Evolutionary conservation across 805 yeast species (phyloP).

Genomic region (Saturnispora ahearnii): DNA sequence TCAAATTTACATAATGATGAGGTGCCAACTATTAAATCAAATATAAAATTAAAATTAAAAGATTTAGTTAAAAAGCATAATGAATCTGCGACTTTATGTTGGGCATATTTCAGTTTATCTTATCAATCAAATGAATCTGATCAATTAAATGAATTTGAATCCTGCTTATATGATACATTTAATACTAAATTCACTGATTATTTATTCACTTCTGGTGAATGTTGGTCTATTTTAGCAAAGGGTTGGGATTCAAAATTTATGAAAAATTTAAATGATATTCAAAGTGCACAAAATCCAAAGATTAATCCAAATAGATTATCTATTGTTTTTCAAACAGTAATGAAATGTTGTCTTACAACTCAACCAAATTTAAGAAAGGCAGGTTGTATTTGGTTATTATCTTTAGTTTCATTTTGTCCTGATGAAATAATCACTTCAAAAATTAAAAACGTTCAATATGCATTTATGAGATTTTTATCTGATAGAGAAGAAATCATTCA

Average conservation of each 20-base stretch:
- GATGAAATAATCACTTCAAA: conserved; percentile 32
- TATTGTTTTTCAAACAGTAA: conserved; percentile 38
- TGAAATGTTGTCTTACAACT: conserved; percentile 48
- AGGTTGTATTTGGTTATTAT: conserved; percentile 78
- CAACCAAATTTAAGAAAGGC: conserved; percentile 70
- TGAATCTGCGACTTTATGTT: conserved; percentile 49
- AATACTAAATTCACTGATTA: conserved; percentile 65
- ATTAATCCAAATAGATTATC: conserved; percentile 14
- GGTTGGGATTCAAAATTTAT: conserved; percentile 68
- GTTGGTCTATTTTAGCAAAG: conserved; percentile 56
- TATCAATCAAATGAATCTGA: background rate
- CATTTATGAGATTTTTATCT: conserved; percentile 70
- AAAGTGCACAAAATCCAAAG: conserved; percentile 40
- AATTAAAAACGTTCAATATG: conserved; percentile 56
- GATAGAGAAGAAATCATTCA: conserved; percentile 84
- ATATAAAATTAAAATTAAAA: conserved; percentile 25
- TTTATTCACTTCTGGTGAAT: conserved; percentile 76
- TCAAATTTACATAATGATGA: conserved; percentile 12
- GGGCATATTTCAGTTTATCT: conserved; percentile 46
- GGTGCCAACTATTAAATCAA: conserved; percentile 16
- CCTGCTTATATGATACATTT: conserved; percentile 47
- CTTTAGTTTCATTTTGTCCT: conserved; percentile 68
- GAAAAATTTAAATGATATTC: conserved; percentile 46
- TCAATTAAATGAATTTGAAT: conserved; percentile 28
- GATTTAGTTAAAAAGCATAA: conserved; percentile 38